Percentiles rank a stretch among this genome's conserved stretches.
Evolutionary conservation across 352 stramenopile genomes (phyloP).

Genomic region (Globisporangium splendens): DNA sequence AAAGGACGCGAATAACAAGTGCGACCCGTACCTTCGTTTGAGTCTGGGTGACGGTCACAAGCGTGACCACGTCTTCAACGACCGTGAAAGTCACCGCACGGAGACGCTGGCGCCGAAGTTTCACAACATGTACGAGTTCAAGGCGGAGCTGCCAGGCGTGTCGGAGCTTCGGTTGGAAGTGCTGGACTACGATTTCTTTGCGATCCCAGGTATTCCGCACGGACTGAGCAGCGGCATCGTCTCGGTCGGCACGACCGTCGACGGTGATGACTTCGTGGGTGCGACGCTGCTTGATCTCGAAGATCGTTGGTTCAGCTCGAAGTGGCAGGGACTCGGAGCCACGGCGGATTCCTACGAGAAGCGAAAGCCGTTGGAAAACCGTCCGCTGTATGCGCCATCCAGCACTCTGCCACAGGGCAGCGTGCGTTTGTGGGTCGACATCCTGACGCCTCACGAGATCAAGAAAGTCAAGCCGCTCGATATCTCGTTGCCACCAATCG

Average conservation of each 20-base stretch:
- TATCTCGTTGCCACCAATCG: constrained; percentile 69
- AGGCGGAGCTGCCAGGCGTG: constrained; percentile 78
- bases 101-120: constrained; percentile 84
- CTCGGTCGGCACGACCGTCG: constrained; percentile 41
- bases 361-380: constrained; percentile 62
- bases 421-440: constrained; percentile 87
- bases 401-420: constrained; percentile 68
- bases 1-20: constrained; percentile 80
- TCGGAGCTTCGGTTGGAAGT: constrained; percentile 69
- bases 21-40: constrained; percentile 82
- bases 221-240: constrained; percentile 52
- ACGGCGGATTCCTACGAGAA: constrained; percentile 30
- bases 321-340: constrained; percentile 75
- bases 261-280: constrained; percentile 88
- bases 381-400: constrained; percentile 65
- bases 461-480: constrained; percentile 65
- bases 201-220: constrained; percentile 45
- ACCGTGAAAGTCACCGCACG: constrained; percentile 71
- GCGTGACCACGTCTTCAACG: constrained; percentile 68
- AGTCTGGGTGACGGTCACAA: constrained; percentile 74
- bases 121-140: constrained; percentile 91
- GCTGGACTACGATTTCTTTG: constrained; percentile 73
- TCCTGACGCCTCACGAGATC: constrained; percentile 74
- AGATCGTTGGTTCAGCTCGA: constrained; percentile 89
- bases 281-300: constrained; percentile 92